Conservation (phyloP, 257 asterid species). For the Forsythia suspensa region DNA sequence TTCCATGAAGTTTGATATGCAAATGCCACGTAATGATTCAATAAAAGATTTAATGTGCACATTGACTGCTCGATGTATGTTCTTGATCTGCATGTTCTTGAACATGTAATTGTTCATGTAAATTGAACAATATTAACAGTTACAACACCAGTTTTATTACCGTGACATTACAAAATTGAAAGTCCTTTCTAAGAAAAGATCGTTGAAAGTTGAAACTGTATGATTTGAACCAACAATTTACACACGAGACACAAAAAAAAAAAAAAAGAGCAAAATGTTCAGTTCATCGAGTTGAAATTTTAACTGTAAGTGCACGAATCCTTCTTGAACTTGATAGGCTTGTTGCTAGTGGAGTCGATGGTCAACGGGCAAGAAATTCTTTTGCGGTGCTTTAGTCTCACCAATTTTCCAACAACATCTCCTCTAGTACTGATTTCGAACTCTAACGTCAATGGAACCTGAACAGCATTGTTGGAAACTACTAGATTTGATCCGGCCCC, state of each 20-base stretch:
- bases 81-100: no score
- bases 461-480: conserved; percentile 34
- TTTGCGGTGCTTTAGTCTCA: conserved; percentile 57
- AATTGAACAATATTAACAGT: no score
- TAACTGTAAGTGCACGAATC: conserved; percentile 64
- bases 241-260: background rate
- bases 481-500: conserved; percentile 78
- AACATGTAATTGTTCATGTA: no score
- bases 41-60: no score
- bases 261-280: background rate
- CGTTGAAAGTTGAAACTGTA: conserved; percentile 14
- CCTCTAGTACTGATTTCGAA: conserved; percentile 66
- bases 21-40: no score
- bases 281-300: conserved; percentile 9
- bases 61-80: no score
- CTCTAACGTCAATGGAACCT: conserved; percentile 62
- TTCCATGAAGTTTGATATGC: no score
- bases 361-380: conserved; percentile 63
- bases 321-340: conserved; percentile 67
- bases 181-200: conserved; percentile 8
- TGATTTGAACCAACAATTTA: conserved; percentile 11
- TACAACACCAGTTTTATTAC: conserved; percentile 13
- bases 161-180: conserved; percentile 12
- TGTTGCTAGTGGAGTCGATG: conserved; percentile 63
- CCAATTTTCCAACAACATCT: conserved; percentile 86